Evolutionary conservation across 306 rosid species (phyloP), one percentile per base, ranked within the genome.

Genomic region (Malus fusca): DNA sequence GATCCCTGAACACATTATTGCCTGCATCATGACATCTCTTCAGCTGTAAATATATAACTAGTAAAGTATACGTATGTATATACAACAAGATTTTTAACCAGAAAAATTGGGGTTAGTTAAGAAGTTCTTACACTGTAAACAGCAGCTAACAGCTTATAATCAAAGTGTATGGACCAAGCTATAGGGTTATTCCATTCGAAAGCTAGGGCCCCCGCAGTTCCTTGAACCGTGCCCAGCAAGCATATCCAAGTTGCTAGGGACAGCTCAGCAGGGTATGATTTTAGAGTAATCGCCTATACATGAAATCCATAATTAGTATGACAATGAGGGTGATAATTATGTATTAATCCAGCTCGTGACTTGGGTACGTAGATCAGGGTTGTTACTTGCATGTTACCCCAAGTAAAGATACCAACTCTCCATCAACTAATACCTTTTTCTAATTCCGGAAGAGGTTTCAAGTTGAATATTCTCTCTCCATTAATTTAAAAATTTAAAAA

Each of bases 181-280:
- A 72, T 44, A 44, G 86, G 84, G 73, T 85, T 82, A 21, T 72
- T 52, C 86, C 85, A 25, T 68, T 89, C 90, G 7, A 89, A 21
- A 23, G 75, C 84, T 19, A 85, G 19, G 25, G 90, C 89, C 30
- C 71, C 52, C 17, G 75, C 76, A 1, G 69, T 18, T 26, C 85
- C 83, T 79, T 87, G 62, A 68, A 79, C 2, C 30, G 85, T 31
- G 2, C 86, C 89, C 71, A 46, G 43, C 48, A 84, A 81, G 78
- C 89, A 88, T 74, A 88, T 88, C 85, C 52, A 72, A 66, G 83
- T 77, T 21, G 93, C 75, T 42, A 86, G 75, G 31, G 93, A 84
- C 30, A 88, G 90, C 65, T 79, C 86, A 6, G 83, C 84, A 3
- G 88, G 92, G 81, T 86, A 88, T n/a, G 83, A 48, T 43, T 82